Conservation (phyloP, 2,329 filamentous ascomycete species). For the Trichophyton benhamiae region DNA sequence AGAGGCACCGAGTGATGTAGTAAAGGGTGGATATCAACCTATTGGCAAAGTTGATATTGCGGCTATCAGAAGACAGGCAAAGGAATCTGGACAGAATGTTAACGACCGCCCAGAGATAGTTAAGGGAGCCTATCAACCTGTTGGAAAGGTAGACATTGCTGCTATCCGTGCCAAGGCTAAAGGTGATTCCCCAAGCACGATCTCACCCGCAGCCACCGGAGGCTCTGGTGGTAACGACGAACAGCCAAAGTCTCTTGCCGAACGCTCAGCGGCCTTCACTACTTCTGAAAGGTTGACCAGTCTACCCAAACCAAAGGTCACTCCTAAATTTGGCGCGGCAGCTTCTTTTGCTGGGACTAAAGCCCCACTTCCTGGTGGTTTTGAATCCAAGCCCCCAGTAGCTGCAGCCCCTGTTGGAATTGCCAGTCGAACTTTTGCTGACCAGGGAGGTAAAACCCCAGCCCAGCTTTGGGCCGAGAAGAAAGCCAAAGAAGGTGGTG, state of each 20-base stretch:
- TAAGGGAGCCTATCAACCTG: conserved; percentile 85
- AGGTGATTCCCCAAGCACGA: conserved; percentile 20
- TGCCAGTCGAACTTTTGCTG: conserved; percentile 86
- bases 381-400: conserved; percentile 50
- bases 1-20: conserved; percentile 51
- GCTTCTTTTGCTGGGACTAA: conserved; percentile 77
- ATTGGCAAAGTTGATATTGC: conserved; percentile 96
- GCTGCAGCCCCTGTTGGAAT: conserved; percentile 54
- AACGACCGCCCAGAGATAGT: conserved; percentile 76
- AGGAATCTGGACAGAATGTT: conserved; percentile 42
- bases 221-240: conserved; percentile 37
- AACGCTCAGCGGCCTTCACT: conserved; percentile 62
- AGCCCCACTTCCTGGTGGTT: conserved; percentile 62
- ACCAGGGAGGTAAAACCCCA: conserved; percentile 88
- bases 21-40: conserved; percentile 81
- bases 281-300: conserved; percentile 67
- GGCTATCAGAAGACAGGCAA: conserved; percentile 64
- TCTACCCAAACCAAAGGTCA: conserved; percentile 87
- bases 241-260: conserved; percentile 52
- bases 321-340: conserved; percentile 69
- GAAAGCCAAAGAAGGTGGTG: conserved; percentile 69
- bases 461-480: conserved; percentile 96
- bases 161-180: conserved; percentile 79
- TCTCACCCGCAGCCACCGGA: conserved; percentile 36
- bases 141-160: conserved; percentile 94